phyloP scores from a whole-genome alignment of 1,139 yeast genomes.

The Yamadazyma sp. region DNA sequence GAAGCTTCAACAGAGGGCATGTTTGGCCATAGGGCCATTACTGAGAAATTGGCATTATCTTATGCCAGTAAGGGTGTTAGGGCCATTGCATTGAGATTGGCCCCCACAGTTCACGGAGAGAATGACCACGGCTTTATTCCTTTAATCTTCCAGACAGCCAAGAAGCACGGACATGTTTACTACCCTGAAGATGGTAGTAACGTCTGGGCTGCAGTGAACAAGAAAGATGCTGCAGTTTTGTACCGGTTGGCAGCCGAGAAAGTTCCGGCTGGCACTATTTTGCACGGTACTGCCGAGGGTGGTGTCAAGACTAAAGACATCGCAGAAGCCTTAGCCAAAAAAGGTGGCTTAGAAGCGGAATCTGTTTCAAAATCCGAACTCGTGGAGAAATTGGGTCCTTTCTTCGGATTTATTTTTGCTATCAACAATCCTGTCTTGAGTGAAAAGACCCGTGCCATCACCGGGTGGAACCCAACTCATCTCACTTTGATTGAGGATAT shows the following conservation, averaged over 20 bases:
- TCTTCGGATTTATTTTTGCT: conserved; percentile 10
- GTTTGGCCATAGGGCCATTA: conserved; percentile 1
- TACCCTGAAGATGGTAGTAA: conserved; percentile 23
- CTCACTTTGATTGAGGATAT: conserved; percentile 1
- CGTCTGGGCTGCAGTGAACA: conserved; percentile 28
- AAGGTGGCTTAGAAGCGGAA: conserved; percentile 14
- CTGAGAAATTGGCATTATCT: conserved; percentile 7
- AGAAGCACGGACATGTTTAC: conserved; percentile 13
- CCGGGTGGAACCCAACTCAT: conserved; percentile 14
- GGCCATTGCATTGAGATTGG: conserved; percentile 19
- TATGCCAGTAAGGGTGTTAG: conserved; percentile 20
- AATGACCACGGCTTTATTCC: conserved; percentile 20
- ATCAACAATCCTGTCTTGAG: conserved; percentile 10
- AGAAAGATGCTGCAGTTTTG: conserved; percentile 25
- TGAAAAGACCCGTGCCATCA: conserved; percentile 1
- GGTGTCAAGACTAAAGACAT: conserved; percentile 20
- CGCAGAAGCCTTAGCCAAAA: conserved; percentile 21
- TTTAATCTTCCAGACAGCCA: conserved; percentile 12
- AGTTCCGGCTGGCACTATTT: conserved; percentile 21
- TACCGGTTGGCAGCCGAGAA: conserved; percentile 24
- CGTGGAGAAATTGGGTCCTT: conserved; percentile 4
- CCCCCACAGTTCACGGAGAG: conserved; percentile 29
- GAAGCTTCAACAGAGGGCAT: conserved; percentile 1
- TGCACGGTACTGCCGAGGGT: conserved; percentile 23
- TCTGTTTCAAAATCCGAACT: conserved; percentile 14